Percentiles rank a stretch among this genome's conserved stretches.
These are phyloP conservation scores for Tuctoria greenei DNA, from an alignment of 176 grass and related monocot species.

Conservation along the genomic window DNA sequence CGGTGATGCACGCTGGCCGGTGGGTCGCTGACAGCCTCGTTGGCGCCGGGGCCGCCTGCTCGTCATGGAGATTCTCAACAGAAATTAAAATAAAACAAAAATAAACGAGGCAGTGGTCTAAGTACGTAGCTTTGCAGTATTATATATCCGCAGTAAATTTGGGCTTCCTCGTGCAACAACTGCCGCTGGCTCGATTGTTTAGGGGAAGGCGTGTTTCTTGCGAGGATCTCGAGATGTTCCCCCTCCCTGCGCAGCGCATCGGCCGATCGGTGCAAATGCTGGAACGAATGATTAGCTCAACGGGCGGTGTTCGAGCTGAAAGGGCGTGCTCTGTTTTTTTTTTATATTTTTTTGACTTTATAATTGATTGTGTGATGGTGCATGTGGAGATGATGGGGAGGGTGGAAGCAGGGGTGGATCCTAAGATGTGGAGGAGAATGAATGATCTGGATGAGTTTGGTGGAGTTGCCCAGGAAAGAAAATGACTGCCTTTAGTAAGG, in stretches of 20 bases:
- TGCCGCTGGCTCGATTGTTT: conserved; percentile 24
- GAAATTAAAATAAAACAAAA: background rate
- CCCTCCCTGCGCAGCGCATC: background rate
- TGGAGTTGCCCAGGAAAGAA: background rate
- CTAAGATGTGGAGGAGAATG: background rate
- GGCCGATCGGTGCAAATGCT: conserved; percentile 40
- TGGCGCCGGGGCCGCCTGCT: background rate
- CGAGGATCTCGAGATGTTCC: conserved; percentile 35
- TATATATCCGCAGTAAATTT: background rate
- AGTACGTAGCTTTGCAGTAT: conserved; percentile 7
- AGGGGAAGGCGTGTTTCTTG: background rate
- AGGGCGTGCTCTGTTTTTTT: background rate
- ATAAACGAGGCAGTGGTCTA: background rate
- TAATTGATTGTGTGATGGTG: background rate
- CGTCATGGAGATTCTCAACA: conserved; percentile 7
- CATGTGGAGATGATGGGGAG: background rate
- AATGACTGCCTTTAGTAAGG: background rate
- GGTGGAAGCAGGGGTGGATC: background rate
- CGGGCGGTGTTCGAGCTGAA: background rate
- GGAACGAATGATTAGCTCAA: conserved; percentile 50
- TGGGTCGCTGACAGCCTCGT: conserved; percentile 13
- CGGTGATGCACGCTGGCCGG: conserved; percentile 16
- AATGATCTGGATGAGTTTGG: background rate
- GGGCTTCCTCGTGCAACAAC: conserved; percentile 26
- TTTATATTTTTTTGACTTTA: no score